phyloP scores from a whole-genome alignment of 2,329 filamentous ascomycete genomes.

The Trichophaea hybrida region DNA sequence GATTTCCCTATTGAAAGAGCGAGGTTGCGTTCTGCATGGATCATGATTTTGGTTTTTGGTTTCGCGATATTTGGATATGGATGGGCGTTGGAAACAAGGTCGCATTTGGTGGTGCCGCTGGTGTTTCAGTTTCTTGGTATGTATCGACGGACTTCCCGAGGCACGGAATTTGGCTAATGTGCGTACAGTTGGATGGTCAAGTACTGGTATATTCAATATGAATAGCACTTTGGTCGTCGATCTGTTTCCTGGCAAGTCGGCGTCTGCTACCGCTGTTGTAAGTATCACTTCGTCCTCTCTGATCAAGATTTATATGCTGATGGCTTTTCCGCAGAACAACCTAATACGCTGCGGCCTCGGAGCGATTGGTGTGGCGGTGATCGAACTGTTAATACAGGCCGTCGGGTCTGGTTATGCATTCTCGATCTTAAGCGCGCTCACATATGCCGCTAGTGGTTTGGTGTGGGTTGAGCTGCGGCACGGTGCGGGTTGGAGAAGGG shows the following conservation, averaged over 20 bases:
- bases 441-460: not conserved
- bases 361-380: constrained; percentile 29
- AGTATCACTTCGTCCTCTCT: not conserved
- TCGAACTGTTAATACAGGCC: constrained; percentile 16
- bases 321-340: constrained; percentile 24
- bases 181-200: not conserved
- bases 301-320: no score
- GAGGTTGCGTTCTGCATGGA: constrained; percentile 32
- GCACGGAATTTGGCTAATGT: not conserved
- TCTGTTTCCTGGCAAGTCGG: constrained; percentile 28
- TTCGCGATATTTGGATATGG: constrained; percentile 32
- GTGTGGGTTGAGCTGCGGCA: not conserved
- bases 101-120: constrained; percentile 28
- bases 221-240: constrained; percentile 31
- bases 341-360: constrained; percentile 30
- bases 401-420: constrained; percentile 21
- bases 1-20: constrained; percentile 35
- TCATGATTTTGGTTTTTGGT: constrained; percentile 32
- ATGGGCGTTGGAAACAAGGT: constrained; percentile 26
- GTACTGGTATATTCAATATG: constrained; percentile 30
- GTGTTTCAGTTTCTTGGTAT: constrained; percentile 30
- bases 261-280: constrained; percentile 29
- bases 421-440: not conserved
- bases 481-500: not conserved
- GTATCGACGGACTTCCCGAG: not conserved